Evolutionary conservation across 2,329 filamentous ascomycete species (phyloP).

Genomic region (Colletotrichum eremochloae): DNA sequence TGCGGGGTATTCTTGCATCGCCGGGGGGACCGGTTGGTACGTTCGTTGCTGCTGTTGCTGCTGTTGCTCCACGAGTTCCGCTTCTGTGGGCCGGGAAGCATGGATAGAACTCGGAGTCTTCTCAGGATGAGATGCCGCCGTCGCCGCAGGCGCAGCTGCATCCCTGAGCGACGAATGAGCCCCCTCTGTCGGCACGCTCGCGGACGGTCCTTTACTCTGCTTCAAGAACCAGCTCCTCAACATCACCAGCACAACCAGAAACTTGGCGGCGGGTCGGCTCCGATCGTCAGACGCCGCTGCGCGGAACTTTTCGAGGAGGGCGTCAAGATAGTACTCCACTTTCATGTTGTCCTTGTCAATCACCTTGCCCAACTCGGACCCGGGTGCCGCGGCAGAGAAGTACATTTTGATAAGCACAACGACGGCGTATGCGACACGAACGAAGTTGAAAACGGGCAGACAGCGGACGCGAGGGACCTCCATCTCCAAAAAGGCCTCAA

Average conservation of each 20-base stretch:
- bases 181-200: conserved; percentile 26
- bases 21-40: conserved; percentile 39
- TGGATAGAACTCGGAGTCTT: background rate
- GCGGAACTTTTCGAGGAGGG: conserved; percentile 77
- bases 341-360: conserved; percentile 78
- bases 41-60: conserved; percentile 45
- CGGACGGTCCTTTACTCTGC: conserved; percentile 52
- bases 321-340: conserved; percentile 75
- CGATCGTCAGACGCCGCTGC: conserved; percentile 73
- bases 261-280: conserved; percentile 77
- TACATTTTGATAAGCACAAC: conserved; percentile 82
- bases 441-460: conserved; percentile 78
- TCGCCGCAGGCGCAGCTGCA: conserved; percentile 1
- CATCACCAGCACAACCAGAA: conserved; percentile 78
- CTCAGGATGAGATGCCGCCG: conserved; percentile 1
- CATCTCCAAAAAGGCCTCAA: conserved; percentile 75
- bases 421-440: conserved; percentile 78
- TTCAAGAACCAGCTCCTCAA: conserved; percentile 77
- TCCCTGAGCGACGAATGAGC: background rate
- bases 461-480: conserved; percentile 70
- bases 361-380: conserved; percentile 76
- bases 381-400: conserved; percentile 73
- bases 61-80: conserved; percentile 40
- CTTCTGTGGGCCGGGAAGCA: conserved; percentile 6
- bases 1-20: conserved; percentile 48